Evolutionary conservation across 306 rosid species (phyloP).

Genomic region (Ormosia semicastrata): DNA sequence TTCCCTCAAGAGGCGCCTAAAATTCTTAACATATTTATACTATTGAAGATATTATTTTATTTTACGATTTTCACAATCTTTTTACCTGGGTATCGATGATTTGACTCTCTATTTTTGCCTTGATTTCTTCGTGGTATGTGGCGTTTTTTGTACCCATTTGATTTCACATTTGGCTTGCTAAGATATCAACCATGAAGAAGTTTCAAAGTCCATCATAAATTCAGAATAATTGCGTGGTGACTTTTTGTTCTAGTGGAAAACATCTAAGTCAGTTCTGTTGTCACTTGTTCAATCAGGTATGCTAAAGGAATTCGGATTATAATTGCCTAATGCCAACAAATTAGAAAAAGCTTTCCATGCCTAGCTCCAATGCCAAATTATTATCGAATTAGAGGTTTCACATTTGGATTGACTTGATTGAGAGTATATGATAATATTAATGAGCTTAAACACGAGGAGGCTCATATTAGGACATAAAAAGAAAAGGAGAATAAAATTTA

Average conservation of each 20-base stretch:
- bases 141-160: background rate
- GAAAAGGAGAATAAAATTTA: too few relatives aligned
- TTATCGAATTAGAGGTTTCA: background rate
- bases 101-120: background rate
- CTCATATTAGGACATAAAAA: too few relatives aligned
- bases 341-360: background rate
- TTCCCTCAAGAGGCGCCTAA: background rate
- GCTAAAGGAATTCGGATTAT: background rate
- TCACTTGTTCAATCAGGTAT: background rate
- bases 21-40: background rate
- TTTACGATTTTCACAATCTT: too few relatives aligned
- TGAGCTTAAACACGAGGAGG: background rate
- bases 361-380: background rate
- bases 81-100: background rate
- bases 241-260: background rate
- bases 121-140: background rate
- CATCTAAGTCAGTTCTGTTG: background rate
- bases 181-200: background rate
- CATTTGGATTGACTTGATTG: background rate
- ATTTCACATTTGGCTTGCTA: background rate
- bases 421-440: background rate
- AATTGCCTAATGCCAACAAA: background rate
- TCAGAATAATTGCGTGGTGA: background rate
- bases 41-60: background rate
- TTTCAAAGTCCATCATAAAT: background rate